phyloP scores from a whole-genome alignment of 768 basidiomycete species.

The Coprinopsis strossmayeri region DNA sequence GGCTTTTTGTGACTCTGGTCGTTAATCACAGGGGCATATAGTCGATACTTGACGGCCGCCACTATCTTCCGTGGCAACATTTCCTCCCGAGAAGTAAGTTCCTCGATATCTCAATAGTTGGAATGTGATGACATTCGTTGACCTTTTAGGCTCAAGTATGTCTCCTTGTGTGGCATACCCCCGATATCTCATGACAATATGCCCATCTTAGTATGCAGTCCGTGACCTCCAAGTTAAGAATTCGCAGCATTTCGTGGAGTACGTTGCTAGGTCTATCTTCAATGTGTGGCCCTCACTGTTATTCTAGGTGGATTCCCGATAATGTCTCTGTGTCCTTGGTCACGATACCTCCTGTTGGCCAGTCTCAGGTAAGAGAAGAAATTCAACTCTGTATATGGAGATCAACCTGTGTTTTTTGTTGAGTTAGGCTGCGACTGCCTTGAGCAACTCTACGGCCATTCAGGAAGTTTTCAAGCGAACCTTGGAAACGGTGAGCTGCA shows the following conservation, averaged over 20 bases:
- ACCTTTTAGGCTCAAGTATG: slow-evolving; percentile 45
- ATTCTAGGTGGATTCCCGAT: slow-evolving; percentile 78
- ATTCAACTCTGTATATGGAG: not conserved
- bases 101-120: slow-evolving; percentile 9
- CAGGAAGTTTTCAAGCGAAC: slow-evolving; percentile 83
- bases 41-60: slow-evolving; percentile 82
- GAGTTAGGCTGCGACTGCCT: slow-evolving; percentile 65
- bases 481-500: slow-evolving; percentile 42
- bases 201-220: slow-evolving; percentile 53
- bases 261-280: slow-evolving; percentile 18
- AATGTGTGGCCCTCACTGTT: not conserved
- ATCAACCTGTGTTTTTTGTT: too few relatives aligned
- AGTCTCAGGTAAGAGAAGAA: slow-evolving; percentile 47
- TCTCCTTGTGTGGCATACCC: slow-evolving; percentile 15
- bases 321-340: slow-evolving; percentile 83
- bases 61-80: slow-evolving; percentile 84
- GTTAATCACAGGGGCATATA: too few relatives aligned
- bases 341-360: slow-evolving; percentile 77
- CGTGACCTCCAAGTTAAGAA: slow-evolving; percentile 71
- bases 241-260: slow-evolving; percentile 77
- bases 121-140: slow-evolving; percentile 30
- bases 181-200: slow-evolving; percentile 18
- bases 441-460: slow-evolving; percentile 76
- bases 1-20: too few relatives aligned
- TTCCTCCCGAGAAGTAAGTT: slow-evolving; percentile 70